Conservation (phyloP, 2,329 filamentous ascomycete species). For the Ophiostoma sp. region DNA sequence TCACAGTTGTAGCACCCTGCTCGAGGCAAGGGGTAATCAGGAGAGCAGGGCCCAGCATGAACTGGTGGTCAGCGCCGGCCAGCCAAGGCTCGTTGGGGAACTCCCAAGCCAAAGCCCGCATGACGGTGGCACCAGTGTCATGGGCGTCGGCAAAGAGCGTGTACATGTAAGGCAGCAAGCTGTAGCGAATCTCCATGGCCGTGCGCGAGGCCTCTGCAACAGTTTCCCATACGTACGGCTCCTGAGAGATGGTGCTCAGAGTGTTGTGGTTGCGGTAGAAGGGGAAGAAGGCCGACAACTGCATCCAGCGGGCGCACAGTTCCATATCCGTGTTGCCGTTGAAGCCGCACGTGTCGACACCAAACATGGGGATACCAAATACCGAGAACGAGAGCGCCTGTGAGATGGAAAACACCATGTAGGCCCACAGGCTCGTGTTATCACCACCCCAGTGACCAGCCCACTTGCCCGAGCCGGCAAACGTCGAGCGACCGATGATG, state of each 20-base stretch:
- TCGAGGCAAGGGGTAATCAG: conserved; percentile 52
- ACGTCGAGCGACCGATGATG: conserved; percentile 79
- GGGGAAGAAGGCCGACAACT: conserved; percentile 69
- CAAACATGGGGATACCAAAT: conserved; percentile 69
- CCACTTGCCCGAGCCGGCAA: conserved; percentile 73
- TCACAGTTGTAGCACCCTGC: conserved; percentile 46
- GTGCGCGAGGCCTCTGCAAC: conserved; percentile 65
- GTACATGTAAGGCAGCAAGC: conserved; percentile 80
- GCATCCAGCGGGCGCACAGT: conserved; percentile 74
- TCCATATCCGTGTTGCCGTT: conserved; percentile 64
- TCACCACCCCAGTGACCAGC: conserved; percentile 63
- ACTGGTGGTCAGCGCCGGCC: conserved; percentile 51
- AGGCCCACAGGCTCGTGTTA: conserved; percentile 57
- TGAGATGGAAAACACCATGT: conserved; percentile 60
- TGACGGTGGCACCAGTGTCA: conserved; percentile 60
- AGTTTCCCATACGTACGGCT: conserved; percentile 69
- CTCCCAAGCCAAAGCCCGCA: conserved; percentile 71
- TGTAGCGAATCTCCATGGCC: conserved; percentile 72
- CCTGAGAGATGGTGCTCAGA: conserved; percentile 53
- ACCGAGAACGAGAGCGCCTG: conserved; percentile 63
- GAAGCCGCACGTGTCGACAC: conserved; percentile 77
- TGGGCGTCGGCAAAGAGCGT: conserved; percentile 65
- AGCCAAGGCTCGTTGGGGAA: conserved; percentile 58
- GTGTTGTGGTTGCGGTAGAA: conserved; percentile 72
- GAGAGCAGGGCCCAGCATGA: conserved; percentile 51